phyloP scores from a whole-genome alignment of 306 rosid genomes.

The Malus orientalis region DNA sequence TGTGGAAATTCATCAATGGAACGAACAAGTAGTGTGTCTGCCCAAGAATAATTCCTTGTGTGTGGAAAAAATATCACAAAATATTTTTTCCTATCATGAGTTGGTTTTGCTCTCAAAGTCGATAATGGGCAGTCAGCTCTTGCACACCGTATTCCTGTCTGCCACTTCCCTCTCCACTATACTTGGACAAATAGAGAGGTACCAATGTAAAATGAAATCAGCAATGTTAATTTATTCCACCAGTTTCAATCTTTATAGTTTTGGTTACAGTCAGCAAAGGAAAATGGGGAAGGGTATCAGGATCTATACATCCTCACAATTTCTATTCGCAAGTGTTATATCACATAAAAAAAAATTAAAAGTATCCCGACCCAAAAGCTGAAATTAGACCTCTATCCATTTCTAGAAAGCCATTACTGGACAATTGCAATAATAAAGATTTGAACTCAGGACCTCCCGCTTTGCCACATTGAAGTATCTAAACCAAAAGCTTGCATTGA shows the following conservation, averaged over 20 bases:
- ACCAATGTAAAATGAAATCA: slow-evolving; percentile 21
- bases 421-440: neutral
- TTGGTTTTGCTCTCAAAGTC: slow-evolving; percentile 92
- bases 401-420: neutral
- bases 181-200: slow-evolving; percentile 27
- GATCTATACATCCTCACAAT: neutral
- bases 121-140: slow-evolving; percentile 96
- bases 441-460: neutral
- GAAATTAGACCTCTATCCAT: neutral
- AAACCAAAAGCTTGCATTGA: neutral
- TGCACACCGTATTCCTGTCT: slow-evolving; percentile 89
- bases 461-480: neutral
- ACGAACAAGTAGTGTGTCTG: slow-evolving; percentile 76
- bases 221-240: neutral
- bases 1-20: slow-evolving; percentile 68
- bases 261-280: neutral
- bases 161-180: slow-evolving; percentile 99
- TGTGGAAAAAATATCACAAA: slow-evolving; percentile 87
- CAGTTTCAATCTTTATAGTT: neutral
- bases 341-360: neutral
- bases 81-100: slow-evolving; percentile 88
- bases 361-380: neutral
- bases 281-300: neutral
- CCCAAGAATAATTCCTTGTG: slow-evolving; percentile 93
- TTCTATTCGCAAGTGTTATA: neutral